Evolutionary conservation across 495 filamentous ascomycete species (phyloP).

Genomic region (Annulohypoxylon nitens): DNA sequence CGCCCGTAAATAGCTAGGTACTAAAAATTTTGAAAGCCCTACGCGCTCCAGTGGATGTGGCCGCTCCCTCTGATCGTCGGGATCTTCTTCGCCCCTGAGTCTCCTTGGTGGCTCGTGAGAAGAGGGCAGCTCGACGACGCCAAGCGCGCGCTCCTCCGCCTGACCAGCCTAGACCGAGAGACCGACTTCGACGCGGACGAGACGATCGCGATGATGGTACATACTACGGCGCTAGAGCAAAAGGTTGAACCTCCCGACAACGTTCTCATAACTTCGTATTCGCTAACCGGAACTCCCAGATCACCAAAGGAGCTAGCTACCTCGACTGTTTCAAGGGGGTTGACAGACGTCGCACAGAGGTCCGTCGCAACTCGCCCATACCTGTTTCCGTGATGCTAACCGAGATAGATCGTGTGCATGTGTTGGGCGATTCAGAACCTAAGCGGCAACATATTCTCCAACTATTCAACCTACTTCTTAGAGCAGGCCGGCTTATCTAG

Average conservation of each 20-base stretch:
- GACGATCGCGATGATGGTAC: conserved; percentile 87
- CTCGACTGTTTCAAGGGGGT: conserved; percentile 81
- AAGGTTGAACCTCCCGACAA: conserved; percentile 53
- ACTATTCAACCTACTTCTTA: conserved; percentile 84
- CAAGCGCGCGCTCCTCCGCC: conserved; percentile 73
- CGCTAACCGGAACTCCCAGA: conserved; percentile 47
- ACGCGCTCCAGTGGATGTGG: conserved; percentile 89
- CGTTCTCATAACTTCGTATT: background rate
- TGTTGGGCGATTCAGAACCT: conserved; percentile 88
- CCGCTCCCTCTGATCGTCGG: conserved; percentile 79
- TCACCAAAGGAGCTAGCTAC: conserved; percentile 76
- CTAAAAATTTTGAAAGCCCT: conserved; percentile 60
- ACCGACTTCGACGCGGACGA: conserved; percentile 78
- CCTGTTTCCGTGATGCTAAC: conserved; percentile 26
- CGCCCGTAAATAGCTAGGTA: background rate
- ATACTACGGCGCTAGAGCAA: conserved; percentile 80
- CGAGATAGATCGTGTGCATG: conserved; percentile 72
- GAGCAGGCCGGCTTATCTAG: conserved; percentile 75
- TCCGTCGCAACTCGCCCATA: conserved; percentile 25
- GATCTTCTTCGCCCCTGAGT: conserved; percentile 79
- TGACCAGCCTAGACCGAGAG: conserved; percentile 70
- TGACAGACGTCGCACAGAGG: conserved; percentile 79
- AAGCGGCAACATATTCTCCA: conserved; percentile 81
- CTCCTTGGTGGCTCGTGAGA: conserved; percentile 86
- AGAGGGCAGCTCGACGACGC: conserved; percentile 76